Percentiles rank a stretch among this genome's conserved stretches.
phyloP scores from a whole-genome alignment of 2,329 filamentous ascomycete genomes.

The Aspergillus pseudoglaucus region DNA sequence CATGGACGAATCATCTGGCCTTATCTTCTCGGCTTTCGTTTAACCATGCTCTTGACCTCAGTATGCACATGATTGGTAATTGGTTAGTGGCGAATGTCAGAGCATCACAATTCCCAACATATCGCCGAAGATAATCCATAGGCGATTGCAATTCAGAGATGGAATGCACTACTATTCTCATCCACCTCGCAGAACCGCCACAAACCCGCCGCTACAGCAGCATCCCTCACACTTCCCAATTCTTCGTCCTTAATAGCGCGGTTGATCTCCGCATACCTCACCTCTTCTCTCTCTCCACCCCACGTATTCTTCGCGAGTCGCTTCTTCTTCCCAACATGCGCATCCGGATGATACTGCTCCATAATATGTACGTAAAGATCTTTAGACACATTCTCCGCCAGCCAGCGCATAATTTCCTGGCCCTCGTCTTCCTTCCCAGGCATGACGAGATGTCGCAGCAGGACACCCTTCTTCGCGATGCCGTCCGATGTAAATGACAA shows the following conservation, averaged over 20 bases:
- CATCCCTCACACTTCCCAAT: constrained; percentile 57
- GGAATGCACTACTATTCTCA: constrained; percentile 49
- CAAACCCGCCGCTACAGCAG: constrained; percentile 64
- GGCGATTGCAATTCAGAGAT: constrained; percentile 23
- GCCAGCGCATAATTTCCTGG: constrained; percentile 65
- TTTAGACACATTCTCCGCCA: constrained; percentile 64
- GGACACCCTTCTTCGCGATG: constrained; percentile 68
- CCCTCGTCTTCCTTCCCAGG: constrained; percentile 71
- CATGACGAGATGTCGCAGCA: constrained; percentile 79
- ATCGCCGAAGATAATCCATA: background rate
- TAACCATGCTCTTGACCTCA: too few relatives aligned
- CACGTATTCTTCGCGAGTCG: constrained; percentile 20
- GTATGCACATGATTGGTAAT: too few relatives aligned
- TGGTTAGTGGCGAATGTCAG: too few relatives aligned
- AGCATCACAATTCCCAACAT: background rate
- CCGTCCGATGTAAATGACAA: constrained; percentile 75
- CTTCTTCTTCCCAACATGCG: constrained; percentile 68
- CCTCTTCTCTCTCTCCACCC: constrained; percentile 34
- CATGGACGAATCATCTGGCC: too few relatives aligned
- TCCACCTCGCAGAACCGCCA: constrained; percentile 71
- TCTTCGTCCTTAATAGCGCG: constrained; percentile 61
- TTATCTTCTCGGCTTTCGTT: too few relatives aligned
- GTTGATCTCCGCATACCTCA: constrained; percentile 72
- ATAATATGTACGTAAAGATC: constrained; percentile 81
- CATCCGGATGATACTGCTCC: constrained; percentile 79